phyloP scores from a whole-genome alignment of 805 yeast genomes.

The Starmerella apicola region DNA sequence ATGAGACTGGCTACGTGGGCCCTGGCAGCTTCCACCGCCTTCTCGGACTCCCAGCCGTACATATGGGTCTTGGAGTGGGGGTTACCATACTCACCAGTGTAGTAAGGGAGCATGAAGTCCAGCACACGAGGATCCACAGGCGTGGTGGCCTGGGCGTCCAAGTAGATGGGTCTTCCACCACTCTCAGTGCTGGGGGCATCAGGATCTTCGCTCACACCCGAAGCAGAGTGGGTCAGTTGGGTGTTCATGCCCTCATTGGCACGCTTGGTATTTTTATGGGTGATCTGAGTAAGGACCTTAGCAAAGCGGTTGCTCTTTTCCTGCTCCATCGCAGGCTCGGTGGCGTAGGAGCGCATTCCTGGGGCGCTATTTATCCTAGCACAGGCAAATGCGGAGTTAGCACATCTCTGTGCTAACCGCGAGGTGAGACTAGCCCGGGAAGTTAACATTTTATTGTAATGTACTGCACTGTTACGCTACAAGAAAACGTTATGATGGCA shows the following conservation, averaged over 20 bases:
- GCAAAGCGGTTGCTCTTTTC: constrained; percentile 11
- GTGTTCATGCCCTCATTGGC: constrained; percentile 11
- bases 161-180: constrained; percentile 69
- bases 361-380: too few species aligned
- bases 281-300: constrained; percentile 12
- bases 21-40: constrained; percentile 80
- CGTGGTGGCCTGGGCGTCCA: constrained; percentile 97
- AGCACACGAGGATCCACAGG: constrained; percentile 95
- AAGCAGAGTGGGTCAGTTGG: neutral
- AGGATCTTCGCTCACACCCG: constrained; percentile 4
- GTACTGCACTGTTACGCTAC: too few species aligned
- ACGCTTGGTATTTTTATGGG: constrained; percentile 11
- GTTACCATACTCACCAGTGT: constrained; percentile 88
- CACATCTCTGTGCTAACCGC: too few species aligned
- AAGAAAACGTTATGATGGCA: too few species aligned
- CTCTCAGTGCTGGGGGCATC: constrained; percentile 16
- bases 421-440: too few species aligned
- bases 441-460: too few species aligned
- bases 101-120: constrained; percentile 29
- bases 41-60: constrained; percentile 98
- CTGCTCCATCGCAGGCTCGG: too few species aligned
- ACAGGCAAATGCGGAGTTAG: too few species aligned
- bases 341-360: too few species aligned
- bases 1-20: constrained; percentile 69
- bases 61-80: constrained; percentile 96